Evolutionary conservation across 2,329 filamentous ascomycete genomes (phyloP).

Genomic region (Fusarium sp.): DNA sequence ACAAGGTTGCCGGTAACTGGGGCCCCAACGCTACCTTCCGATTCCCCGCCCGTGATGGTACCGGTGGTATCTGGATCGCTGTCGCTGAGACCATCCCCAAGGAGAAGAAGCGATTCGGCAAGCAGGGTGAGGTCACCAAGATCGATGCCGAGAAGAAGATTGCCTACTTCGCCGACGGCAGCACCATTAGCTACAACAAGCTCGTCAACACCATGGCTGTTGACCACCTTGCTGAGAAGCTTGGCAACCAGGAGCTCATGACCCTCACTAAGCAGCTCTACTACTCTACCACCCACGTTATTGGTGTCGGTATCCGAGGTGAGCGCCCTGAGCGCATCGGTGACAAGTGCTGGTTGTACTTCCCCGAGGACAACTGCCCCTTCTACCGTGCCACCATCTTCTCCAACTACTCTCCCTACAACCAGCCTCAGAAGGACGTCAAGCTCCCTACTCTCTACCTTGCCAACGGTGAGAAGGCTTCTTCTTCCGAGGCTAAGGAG

Average conservation of each 20-base stretch:
- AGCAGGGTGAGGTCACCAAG: conserved; percentile 84
- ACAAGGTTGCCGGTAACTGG: conserved; percentile 97
- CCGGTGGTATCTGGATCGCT: conserved; percentile 98
- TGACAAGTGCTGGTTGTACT: conserved; percentile 99
- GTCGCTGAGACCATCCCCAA: conserved; percentile 92
- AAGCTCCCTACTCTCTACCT: conserved; percentile 90
- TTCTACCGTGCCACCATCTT: conserved; percentile 99
- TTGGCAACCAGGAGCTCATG: conserved; percentile 87
- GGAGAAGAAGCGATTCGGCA: conserved; percentile 91
- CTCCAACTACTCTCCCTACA: conserved; percentile 99
- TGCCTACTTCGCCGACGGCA: conserved; percentile 85
- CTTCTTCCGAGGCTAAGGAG: conserved; percentile 77
- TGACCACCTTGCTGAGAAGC: conserved; percentile 85
- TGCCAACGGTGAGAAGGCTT: conserved; percentile 84
- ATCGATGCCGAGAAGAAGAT: conserved; percentile 88
- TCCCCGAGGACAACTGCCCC: conserved; percentile 97
- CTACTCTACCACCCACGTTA: conserved; percentile 97
- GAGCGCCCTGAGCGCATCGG: conserved; percentile 93
- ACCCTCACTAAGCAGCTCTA: conserved; percentile 88
- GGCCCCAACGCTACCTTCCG: conserved; percentile 98
- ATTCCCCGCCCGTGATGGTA: conserved; percentile 95
- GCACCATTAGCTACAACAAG: conserved; percentile 89
- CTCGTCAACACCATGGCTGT: conserved; percentile 97
- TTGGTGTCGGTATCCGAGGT: conserved; percentile 94
- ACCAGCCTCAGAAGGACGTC: conserved; percentile 84